Evolutionary conservation across 805 yeast genomes (phyloP), one percentile per base, ranked within the genome.

Genomic region (Scheffersomyces spartinae): DNA sequence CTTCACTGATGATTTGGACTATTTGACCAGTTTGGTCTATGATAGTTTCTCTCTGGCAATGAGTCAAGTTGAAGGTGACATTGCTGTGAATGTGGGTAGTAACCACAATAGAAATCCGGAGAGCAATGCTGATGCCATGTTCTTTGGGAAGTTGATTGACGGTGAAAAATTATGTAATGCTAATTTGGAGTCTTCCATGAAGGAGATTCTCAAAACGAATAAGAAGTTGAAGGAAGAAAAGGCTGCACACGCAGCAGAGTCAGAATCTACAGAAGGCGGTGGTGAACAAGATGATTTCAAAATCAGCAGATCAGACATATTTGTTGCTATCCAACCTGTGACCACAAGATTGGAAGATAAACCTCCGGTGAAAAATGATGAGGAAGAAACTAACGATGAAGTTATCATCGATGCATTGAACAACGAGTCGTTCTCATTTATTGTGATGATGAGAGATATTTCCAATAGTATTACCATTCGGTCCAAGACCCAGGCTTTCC

Each of bases 151-250:
- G 35, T 42, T 73, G 1, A 68, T 73, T 22, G 94, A 84, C 47
- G 96, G 91, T 9, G 93, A 81, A 42, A 88, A 91, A 48, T 66
- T 91, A 31, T 79, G 93, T 20, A 64, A 71, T 40, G 97, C 96
- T 4, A 86, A 84, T 44, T 64, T 88, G 39, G 95, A 84, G 16
- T 71, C 74, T 27, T 72, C 75, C n/a, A 65, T 76, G 26, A 65
- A 69, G 59, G 54, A 52, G 45, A 29, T 56, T 47, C 37, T 48
- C 38, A 27, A 41, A 45, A 30, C 37, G 43, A 27, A 53, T 35
- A 35, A 52, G 40, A 19, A 49, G 32, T 38, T 41, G 3, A 28
- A 40, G 33, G 45, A 43, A 27, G 37, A 33, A 31, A 39, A 47
- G 20, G 29, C 33, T 17, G 21, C 24, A 6, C 20, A 21, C 1